Evolutionary conservation across 2,329 filamentous ascomycete genomes (phyloP).

Genomic region (Cladosporium cucumerinum): DNA sequence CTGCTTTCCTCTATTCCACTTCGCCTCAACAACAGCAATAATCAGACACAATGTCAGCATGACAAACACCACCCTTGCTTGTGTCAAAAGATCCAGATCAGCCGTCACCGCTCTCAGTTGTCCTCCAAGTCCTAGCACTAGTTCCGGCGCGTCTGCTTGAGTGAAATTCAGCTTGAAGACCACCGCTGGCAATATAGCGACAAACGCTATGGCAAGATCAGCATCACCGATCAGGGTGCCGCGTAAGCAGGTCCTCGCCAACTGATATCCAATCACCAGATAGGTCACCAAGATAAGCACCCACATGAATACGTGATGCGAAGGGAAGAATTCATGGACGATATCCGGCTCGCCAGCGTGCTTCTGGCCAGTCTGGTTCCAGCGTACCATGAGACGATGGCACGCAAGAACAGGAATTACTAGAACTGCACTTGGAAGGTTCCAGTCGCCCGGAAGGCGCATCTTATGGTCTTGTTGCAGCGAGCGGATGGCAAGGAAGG

Average conservation of each 20-base stretch:
- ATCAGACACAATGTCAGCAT: conserved; percentile 33
- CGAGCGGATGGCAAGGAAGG: conserved; percentile 30
- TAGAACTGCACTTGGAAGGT: not conserved
- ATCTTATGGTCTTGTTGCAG: conserved; percentile 8
- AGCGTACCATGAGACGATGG: conserved; percentile 68
- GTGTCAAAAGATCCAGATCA: conserved; percentile 32
- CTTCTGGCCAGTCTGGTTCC: conserved; percentile 98
- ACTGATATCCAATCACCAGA: conserved; percentile 51
- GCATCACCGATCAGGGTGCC: conserved; percentile 29
- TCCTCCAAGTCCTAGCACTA: conserved; percentile 47
- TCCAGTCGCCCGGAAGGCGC: not conserved
- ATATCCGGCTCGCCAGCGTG: conserved; percentile 89
- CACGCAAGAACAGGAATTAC: conserved; percentile 49
- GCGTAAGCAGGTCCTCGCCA: conserved; percentile 36
- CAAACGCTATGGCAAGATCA: conserved; percentile 35
- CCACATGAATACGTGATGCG: conserved; percentile 71
- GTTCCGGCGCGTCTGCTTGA: conserved; percentile 78
- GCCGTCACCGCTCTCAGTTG: conserved; percentile 28
- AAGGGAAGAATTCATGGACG: conserved; percentile 65
- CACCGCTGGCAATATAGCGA: conserved; percentile 57
- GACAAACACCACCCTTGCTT: conserved; percentile 39
- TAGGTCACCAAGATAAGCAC: conserved; percentile 67
- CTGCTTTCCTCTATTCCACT: not conserved
- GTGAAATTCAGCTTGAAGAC: conserved; percentile 91
- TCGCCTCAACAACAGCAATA: conserved; percentile 25